Conservation (phyloP, 257 asterid genomes). For the Gynochthodes officinalis region DNA sequence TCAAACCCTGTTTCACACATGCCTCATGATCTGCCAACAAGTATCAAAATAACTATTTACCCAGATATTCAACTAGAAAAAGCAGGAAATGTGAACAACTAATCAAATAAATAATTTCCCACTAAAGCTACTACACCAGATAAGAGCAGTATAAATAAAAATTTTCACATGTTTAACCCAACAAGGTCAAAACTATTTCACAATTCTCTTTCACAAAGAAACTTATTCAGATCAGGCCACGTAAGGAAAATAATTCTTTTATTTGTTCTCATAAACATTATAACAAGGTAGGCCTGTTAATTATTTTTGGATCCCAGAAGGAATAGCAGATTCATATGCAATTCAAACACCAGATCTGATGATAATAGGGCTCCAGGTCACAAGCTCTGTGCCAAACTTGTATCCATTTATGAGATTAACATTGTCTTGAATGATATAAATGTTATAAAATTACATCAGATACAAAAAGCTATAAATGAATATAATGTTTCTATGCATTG, state of each 20-base stretch:
- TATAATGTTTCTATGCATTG: no score
- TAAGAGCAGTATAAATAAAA: neutral
- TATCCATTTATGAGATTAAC: no score
- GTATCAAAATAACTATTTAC: constrained; percentile 20
- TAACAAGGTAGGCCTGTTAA: no score
- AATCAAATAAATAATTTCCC: no score
- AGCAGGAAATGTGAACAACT: neutral
- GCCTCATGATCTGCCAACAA: constrained; percentile 65
- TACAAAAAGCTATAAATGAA: no score
- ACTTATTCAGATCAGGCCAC: no score
- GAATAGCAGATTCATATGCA: neutral
- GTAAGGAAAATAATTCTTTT: no score
- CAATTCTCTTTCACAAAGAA: no score
- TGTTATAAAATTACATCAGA: no score
- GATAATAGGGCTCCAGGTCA: no score
- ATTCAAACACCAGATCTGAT: neutral
- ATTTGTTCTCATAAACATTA: neutral
- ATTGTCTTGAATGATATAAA: no score
- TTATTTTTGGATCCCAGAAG: neutral
- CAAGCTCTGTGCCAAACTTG: no score
- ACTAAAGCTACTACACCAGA: neutral
- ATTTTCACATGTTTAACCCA: neutral
- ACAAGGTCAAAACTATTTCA: neutral
- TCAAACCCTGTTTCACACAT: constrained; percentile 48
- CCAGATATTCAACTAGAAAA: neutral